Conservation (phyloP, 805 yeast species). For the Schizosaccharomyces cryophilus region DNA sequence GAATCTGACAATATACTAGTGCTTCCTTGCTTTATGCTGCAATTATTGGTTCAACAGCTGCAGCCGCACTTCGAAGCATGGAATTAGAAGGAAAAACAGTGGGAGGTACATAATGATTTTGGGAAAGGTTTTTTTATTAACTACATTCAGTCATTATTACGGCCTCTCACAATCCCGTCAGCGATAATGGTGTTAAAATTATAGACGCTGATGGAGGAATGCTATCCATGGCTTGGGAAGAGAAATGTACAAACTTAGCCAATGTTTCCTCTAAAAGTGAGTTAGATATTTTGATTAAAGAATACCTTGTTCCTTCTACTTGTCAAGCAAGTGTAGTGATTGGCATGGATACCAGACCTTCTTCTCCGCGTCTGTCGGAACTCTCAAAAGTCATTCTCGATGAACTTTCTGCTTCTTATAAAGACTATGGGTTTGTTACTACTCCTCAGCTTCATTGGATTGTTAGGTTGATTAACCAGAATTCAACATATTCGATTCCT, state of each 20-base stretch:
- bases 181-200: conserved; percentile 78
- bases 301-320: conserved; percentile 15
- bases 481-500: conserved; percentile 23
- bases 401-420: conserved; percentile 21
- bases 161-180: conserved; percentile 23
- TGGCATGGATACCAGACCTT: conserved; percentile 47
- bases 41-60: conserved; percentile 56
- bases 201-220: conserved; percentile 81
- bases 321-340: conserved; percentile 23
- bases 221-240: conserved; percentile 70
- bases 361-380: conserved; percentile 18
- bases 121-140: not conserved
- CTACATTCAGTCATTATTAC: conserved; percentile 37
- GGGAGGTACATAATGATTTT: conserved; percentile 26
- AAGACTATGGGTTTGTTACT: conserved; percentile 48
- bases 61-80: conserved; percentile 67
- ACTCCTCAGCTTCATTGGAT: conserved; percentile 89
- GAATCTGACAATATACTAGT: conserved; percentile 6
- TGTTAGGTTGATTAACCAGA: conserved; percentile 37
- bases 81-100: conserved; percentile 39
- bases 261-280: conserved; percentile 31
- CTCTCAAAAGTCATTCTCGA: conserved; percentile 39
- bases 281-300: conserved; percentile 19
- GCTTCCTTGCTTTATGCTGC: conserved; percentile 17
- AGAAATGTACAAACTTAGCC: conserved; percentile 54